A percentile compares a stretch with the other conserved stretches of the same genome.
Evolutionary conservation across 2,329 filamentous ascomycete genomes (phyloP).

Genomic region (Cytospora mali): DNA sequence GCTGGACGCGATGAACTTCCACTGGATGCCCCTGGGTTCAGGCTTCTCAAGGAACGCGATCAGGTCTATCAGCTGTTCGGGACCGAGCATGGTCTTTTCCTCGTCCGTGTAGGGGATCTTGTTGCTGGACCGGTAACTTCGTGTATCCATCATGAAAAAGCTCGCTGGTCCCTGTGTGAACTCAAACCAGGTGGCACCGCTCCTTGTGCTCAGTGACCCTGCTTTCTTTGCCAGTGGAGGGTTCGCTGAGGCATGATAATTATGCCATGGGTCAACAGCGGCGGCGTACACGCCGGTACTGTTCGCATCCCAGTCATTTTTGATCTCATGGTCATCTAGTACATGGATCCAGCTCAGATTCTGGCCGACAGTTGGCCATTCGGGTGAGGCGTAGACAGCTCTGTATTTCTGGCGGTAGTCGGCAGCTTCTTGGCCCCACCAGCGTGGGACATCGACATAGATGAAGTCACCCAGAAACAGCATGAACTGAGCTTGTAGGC

Average conservation of each 20-base stretch:
- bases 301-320: conserved; percentile 85
- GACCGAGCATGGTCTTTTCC: conserved; percentile 85
- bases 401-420: conserved; percentile 91
- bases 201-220: conserved; percentile 40
- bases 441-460: conserved; percentile 84
- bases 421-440: conserved; percentile 70
- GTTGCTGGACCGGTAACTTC: conserved; percentile 78
- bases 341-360: conserved; percentile 97
- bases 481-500: conserved; percentile 76
- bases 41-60: conserved; percentile 74
- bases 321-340: conserved; percentile 94
- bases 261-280: conserved; percentile 80
- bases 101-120: conserved; percentile 59
- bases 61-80: conserved; percentile 76
- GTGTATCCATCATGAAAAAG: conserved; percentile 94
- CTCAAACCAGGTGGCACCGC: conserved; percentile 77
- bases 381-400: conserved; percentile 92
- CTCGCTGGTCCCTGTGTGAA: conserved; percentile 89
- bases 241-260: conserved; percentile 85
- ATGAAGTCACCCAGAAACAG: conserved; percentile 87
- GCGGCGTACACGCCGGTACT: conserved; percentile 77
- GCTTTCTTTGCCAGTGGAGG: conserved; percentile 67
- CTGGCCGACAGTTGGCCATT: conserved; percentile 76
- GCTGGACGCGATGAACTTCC: conserved; percentile 90
- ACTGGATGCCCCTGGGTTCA: conserved; percentile 76